phyloP scores from a whole-genome alignment of 1,284 basidiomycete species.

The Ustilago sp. region DNA sequence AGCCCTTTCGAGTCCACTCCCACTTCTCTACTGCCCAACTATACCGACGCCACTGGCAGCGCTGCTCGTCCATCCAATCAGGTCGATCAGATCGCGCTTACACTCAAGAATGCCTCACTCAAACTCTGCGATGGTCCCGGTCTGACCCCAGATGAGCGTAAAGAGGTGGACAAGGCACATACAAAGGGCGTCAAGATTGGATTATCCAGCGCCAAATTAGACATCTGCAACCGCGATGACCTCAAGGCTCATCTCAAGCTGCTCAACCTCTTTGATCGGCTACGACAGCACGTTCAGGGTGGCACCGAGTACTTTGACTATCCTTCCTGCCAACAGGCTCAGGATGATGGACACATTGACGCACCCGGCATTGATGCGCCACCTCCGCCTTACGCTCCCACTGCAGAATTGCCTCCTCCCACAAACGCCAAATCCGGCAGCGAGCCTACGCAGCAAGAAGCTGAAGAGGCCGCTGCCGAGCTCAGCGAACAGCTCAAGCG shows the following conservation, averaged over 20 bases:
- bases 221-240: slow-evolving; percentile 19
- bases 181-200: slow-evolving; percentile 36
- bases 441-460: slow-evolving; percentile 25
- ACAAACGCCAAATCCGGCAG: slow-evolving; percentile 24
- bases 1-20: slow-evolving; percentile 12
- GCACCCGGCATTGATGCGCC: slow-evolving; percentile 47
- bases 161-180: slow-evolving; percentile 37
- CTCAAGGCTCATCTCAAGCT: slow-evolving; percentile 47
- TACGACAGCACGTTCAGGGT: slow-evolving; percentile 34
- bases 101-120: slow-evolving; percentile 23
- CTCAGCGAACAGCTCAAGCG: slow-evolving; percentile 25
- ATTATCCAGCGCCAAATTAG: slow-evolving; percentile 5
- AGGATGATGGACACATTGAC: slow-evolving; percentile 32
- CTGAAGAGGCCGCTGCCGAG: slow-evolving; percentile 26
- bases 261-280: slow-evolving; percentile 46
- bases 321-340: slow-evolving; percentile 27
- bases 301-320: slow-evolving; percentile 48
- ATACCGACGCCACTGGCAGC: slow-evolving; percentile 15
- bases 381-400: slow-evolving; percentile 41
- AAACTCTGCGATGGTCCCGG: slow-evolving; percentile 45
- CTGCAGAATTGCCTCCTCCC: slow-evolving; percentile 24
- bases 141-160: slow-evolving; percentile 27
- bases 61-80: neutral
- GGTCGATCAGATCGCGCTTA: slow-evolving; percentile 24
- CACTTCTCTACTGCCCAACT: slow-evolving; percentile 26